phyloP scores from a whole-genome alignment of 768 basidiomycete genomes.

The Boletus rubescentipes region DNA sequence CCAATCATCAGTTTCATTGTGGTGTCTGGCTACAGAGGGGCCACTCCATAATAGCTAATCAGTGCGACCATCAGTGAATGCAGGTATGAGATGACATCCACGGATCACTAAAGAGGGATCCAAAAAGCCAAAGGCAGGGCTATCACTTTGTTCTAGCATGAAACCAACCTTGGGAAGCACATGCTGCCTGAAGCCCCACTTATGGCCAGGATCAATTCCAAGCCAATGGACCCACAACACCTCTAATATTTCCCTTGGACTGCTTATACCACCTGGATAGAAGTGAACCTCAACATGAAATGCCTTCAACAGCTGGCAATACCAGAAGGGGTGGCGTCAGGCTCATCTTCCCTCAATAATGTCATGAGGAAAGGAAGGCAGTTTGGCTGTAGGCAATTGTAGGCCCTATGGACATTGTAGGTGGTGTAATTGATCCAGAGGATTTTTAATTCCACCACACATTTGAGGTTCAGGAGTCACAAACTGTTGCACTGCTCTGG shows the following conservation, averaged over 20 bases:
- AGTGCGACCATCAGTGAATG: too few relatives aligned
- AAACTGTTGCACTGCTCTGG: not conserved
- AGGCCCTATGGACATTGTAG: not conserved
- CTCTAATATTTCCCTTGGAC: not conserved
- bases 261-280: not conserved
- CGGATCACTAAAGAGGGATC: too few relatives aligned
- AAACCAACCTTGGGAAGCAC: not conserved
- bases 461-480: not conserved
- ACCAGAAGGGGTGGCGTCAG: not conserved
- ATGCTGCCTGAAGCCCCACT: not conserved
- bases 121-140: not conserved
- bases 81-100: too few relatives aligned
- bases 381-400: not conserved
- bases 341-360: not conserved
- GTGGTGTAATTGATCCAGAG: conserved; percentile 1
- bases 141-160: not conserved
- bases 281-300: not conserved
- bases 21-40: too few relatives aligned
- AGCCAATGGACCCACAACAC: conserved; percentile 5
- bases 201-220: not conserved
- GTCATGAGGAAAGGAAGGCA: not conserved
- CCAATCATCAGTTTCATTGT: too few relatives aligned
- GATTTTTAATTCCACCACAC: not conserved
- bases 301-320: not conserved
- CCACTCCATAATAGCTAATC: too few relatives aligned